phyloP scores from a whole-genome alignment of 1,284 basidiomycete genomes.

The Hypsizygus ulmarius region DNA sequence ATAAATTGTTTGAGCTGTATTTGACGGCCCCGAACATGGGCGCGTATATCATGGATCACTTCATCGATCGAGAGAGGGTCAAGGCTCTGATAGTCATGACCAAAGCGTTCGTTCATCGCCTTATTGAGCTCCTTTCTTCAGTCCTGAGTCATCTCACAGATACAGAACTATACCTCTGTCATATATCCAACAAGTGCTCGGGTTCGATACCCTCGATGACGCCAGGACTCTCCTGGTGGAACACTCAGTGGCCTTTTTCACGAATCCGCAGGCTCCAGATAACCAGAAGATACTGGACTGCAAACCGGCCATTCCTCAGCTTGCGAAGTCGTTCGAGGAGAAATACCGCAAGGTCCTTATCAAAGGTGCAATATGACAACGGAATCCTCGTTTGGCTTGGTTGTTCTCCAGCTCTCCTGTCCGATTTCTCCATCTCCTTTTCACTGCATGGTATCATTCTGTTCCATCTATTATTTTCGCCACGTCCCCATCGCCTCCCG shows the following conservation, averaged over 20 bases:
- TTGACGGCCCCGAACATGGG: constrained; percentile 93
- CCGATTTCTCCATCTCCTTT: constrained; percentile 17
- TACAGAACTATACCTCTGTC: constrained; percentile 77
- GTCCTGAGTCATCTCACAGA: constrained; percentile 39
- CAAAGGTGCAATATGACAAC: constrained; percentile 59
- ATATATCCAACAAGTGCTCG: constrained; percentile 81
- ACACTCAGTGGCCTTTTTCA: constrained; percentile 72
- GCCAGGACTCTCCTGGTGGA: constrained; percentile 70
- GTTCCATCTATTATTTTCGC: constrained; percentile 11
- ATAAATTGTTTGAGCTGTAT: constrained; percentile 87
- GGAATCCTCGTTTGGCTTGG: no score
- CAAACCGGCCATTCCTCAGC: constrained; percentile 50
- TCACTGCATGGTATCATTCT: constrained; percentile 16
- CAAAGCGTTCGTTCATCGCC: constrained; percentile 69
- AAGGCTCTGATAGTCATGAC: constrained; percentile 88
- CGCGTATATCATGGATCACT: constrained; percentile 98
- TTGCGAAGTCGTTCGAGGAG: constrained; percentile 63
- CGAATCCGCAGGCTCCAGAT: constrained; percentile 59
- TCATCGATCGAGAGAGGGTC: constrained; percentile 89
- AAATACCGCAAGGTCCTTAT: constrained; percentile 77
- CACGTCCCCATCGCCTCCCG: constrained; percentile 2
- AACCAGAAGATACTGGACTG: constrained; percentile 65
- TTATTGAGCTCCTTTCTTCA: neutral
- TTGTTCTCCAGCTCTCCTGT: constrained; percentile 4
- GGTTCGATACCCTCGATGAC: constrained; percentile 70